Base-by-base conservation (phyloP, 2,329 filamentous ascomycete genomes). In the Monosporascus sp. region DNA sequence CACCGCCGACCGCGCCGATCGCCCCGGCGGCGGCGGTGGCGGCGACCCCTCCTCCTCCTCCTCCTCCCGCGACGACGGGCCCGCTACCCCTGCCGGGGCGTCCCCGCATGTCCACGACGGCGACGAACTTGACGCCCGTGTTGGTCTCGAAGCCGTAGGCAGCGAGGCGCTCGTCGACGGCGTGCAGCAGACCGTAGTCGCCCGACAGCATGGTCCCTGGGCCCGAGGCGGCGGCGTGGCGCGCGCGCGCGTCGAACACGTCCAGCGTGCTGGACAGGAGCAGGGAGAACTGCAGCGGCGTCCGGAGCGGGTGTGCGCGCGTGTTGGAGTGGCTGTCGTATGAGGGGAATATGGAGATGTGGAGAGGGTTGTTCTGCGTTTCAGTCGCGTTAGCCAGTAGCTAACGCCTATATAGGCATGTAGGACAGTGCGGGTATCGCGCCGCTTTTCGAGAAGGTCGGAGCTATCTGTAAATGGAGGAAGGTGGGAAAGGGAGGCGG, bases 131-230 rank as follows among this genome's bases (percentile, higher is more conserved):
- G 58, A 96, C 85, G 41, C 91, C 91, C 26, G 94, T 97, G 72
- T 96, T 97, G 53, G 94, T 97, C 72, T 97, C 83, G 84, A 90
- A 97, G 64, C 94, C 94, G 75, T 97, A 99, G 61, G 91, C 88
- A 37, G 92, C 91, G 47, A 97, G 80, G 26, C 92, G 84, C 74
- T 99, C 93, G 74, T 97, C 94, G 55, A 97, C 80, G 55, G 92
- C 91, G 74, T 97, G 93, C 49, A 99, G 80, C 14, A 97, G 82
- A 31, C 94, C 93, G 60, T 94, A 87, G 69, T 97, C 93, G 63
- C 94, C 91, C 49, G 90, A 88, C 44, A 84, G 72, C 8, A 63
- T 40, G 26, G 60, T 55, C 8, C 76, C 76, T 26, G 72, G 70
- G 45, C 70, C 71, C 20, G 68, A 64, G 51, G 72, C 70, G 22